Conservation (phyloP, 805 yeast genomes). For the Pichia rugopelliculosa region DNA sequence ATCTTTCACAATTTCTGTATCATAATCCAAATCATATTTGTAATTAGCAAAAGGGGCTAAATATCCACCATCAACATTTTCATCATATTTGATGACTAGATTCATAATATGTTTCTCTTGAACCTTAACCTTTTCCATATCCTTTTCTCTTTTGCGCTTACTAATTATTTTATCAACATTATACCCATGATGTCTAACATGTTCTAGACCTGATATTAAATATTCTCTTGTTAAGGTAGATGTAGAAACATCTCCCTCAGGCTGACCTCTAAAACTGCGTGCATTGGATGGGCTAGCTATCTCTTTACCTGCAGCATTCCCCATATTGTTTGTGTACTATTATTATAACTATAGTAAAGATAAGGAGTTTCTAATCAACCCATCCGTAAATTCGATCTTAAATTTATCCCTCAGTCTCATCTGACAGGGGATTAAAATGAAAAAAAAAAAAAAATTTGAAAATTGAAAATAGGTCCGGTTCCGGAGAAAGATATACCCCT, state of each 20-base stretch:
- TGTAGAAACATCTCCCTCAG: neutral
- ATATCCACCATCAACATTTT: conserved; percentile 89
- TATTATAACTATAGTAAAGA: too few species aligned
- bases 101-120: conserved; percentile 50
- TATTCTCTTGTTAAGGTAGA: neutral
- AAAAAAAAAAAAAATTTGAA: neutral
- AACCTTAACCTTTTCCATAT: conserved; percentile 47
- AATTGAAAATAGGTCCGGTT: neutral
- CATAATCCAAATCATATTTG: conserved; percentile 66
- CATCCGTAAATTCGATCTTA: neutral
- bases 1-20: conserved; percentile 62
- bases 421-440: neutral
- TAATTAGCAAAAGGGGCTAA: conserved; percentile 90
- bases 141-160: conserved; percentile 31
- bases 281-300: neutral
- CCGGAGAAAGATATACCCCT: too few species aligned
- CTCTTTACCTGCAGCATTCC: conserved; percentile 8
- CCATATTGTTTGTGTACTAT: conserved; percentile 1
- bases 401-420: neutral
- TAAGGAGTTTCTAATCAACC: neutral
- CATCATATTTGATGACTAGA: conserved; percentile 52
- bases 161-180: neutral
- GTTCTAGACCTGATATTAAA: neutral
- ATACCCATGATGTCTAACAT: neutral
- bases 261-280: neutral